Base-by-base conservation (phyloP, 2,329 filamentous ascomycete species). In the Ilyonectria mors-panacis region DNA sequence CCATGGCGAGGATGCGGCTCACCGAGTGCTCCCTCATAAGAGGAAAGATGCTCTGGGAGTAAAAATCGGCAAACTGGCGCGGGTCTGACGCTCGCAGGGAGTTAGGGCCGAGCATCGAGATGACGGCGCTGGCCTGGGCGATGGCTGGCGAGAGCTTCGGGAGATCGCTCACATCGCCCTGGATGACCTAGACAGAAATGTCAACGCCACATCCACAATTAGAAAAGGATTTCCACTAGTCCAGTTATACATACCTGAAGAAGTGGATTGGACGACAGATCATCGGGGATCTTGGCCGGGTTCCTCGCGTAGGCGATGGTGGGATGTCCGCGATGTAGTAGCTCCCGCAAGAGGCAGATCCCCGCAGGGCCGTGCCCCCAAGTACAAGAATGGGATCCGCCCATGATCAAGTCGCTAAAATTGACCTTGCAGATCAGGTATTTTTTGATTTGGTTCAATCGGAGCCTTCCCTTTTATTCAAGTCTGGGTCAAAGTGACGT, bases 331-430 rank as follows among this genome's bases (percentile, higher is more conserved):
- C 77, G 76, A 56, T 74, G 50, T 0, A 79, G 44, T 1, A 79
- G 70, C 53, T 80, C 78, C 1, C 78, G 70, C 0, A 80, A 56
- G 2, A 80, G 68, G 50, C 73, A 76, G 23, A 79, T 75, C 2
- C 78, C 79, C 0, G 77, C 70, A 6, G 78, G 78, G 3, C 78
- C 78, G 78, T 79, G 13, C 68, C 77, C 3, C 78, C 78, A n/a
- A 80, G 68, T 6, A 79, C 74, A 8, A 80, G 73, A 13, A 78
- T 60, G 44, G 10, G 48, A 30, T 2, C 44, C 42, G 21, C 15
- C 37, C 61, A 44, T 63, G n/a, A 30, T 8, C 15, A 23, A 23
- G 6, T 35, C 30, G 12, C 6, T 21, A 2, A 21, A 12, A 3
- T 13, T 53, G n/a, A 35, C 35, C 6, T 6, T 53, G n/a, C 6